Base-by-base conservation (phyloP, 2,329 filamentous ascomycete species). In the Cephalotrichum gorgonifer region DNA sequence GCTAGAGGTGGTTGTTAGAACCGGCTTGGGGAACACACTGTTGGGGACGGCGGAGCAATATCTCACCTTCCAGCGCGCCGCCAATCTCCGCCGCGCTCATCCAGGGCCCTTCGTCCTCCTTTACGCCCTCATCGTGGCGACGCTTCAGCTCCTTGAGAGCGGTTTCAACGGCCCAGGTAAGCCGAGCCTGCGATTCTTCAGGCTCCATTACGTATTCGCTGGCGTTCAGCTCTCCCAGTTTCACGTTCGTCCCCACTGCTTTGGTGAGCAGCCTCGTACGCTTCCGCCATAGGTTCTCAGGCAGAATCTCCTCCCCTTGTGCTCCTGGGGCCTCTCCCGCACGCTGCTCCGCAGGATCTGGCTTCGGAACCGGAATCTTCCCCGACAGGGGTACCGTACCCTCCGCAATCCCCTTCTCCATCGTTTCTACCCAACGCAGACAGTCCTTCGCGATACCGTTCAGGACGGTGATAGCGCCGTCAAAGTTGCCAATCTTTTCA, bases 141-240 rank as follows among this genome's bases (percentile, higher is more conserved):
- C 86, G 71, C 53, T 80, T 75, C 56, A 84, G 75, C 64, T 97
- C 93, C 53, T 77, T 81, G 50, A 96, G 64, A 1, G 83, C 76
- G 3, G 86, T 84, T 60, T 94, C 86, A 1, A 96, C 86, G 0
- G 88, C 86, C 77, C 87, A 89, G 2, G 87, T 73, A 35, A 96
- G 74, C 17, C 77, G 71, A 15, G 57, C 51, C 58, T 94, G 87
- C 0, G 88, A 88, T 50, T 79, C 76, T 31, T 89, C 82, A 2
- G 78, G 71, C 48, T 94, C 76, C 47, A 86, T 75, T 12, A 95
- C 78, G 60, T 89, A 83, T 48, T 86, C 79, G 52, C 84, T 81
- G 4, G 83, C 75, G 64, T 95, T 95, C 8, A 96, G 69, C 57
- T 90, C 84, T 28, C 86, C 90, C 6, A 97, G 74, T 68, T 95